Base-by-base conservation (phyloP, 2,329 filamentous ascomycete genomes). In the Venturia effusa region DNA sequence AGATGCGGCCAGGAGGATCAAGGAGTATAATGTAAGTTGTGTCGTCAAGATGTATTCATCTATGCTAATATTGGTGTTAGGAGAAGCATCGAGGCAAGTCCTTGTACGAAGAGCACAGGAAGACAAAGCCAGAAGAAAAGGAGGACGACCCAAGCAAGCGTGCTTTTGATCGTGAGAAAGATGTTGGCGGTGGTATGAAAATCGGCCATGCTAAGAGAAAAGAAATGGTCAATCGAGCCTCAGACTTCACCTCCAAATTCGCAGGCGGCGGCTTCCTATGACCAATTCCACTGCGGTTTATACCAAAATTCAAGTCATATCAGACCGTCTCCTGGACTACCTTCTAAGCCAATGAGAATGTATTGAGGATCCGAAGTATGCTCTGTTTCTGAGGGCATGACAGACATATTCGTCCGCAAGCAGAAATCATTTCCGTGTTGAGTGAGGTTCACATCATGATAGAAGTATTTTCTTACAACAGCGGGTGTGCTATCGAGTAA, bases 91-190 rank as follows among this genome's bases (percentile, higher is more conserved):
- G 75, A 24, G 77, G 77, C 11, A 76, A 76, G 67, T 80, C 77
- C 39, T 66, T 82, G 27, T 75, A 79, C 59, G 77, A 80, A 64
- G 74, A 78, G 67, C 79, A 81, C 62, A 73, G 75, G 66, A 77
- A 76, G 67, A 74, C 73, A 27, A 75, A 74, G 43, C 76, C 72
- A 7, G 79, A 82, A 22, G 85, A 87, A 67, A 85, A 90, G 67
- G 90, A 94, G 27, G 78, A 80, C 75, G 92, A 97, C 72, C 93
- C 94, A 0, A 96, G 91, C 74, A 88, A 89, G 75, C 82, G 93
- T 66, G 88, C 85, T 0, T 97, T 97, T 75, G 91, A 97, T 76
- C 83, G 86, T 67, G 90, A 97, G 74, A 97, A 97, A 78, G 94
- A 97, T 74, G 96, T 97, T 85, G 88, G 85, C 45, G 77, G 90